Conservation (phyloP, 2,329 filamentous ascomycete genomes). For the Clonostachys byssicola region DNA sequence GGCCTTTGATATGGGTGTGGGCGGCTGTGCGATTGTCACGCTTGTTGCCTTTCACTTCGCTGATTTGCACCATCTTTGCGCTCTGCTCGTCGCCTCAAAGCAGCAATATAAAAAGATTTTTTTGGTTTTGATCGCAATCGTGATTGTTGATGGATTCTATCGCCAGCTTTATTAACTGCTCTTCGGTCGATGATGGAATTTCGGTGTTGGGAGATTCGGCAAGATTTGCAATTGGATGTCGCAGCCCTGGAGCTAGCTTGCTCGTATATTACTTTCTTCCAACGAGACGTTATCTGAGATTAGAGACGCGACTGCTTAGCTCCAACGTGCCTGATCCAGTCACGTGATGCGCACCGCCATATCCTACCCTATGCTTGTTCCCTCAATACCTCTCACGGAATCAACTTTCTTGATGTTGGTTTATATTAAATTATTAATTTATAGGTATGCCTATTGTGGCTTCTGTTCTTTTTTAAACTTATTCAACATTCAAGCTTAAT, state of each 20-base stretch:
- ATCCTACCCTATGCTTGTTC: too few relatives aligned
- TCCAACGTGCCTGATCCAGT: too few relatives aligned
- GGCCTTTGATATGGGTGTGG: constrained; percentile 95
- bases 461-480: too few relatives aligned
- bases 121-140: neutral
- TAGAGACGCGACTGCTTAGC: too few relatives aligned
- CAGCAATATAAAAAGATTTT: neutral
- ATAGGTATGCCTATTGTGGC: too few relatives aligned
- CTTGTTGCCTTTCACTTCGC: constrained; percentile 89
- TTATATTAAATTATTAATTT: too few relatives aligned
- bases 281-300: too few relatives aligned
- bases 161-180: too few relatives aligned
- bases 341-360: too few relatives aligned
- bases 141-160: neutral
- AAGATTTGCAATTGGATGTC: constrained; percentile 26
- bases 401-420: too few relatives aligned
- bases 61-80: constrained; percentile 76
- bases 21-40: constrained; percentile 95
- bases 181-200: neutral
- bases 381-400: too few relatives aligned
- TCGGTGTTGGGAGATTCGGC: constrained; percentile 10
- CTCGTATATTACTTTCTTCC: neutral
- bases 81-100: neutral
- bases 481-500: too few relatives aligned
- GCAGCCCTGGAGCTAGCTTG: constrained; percentile 12